Evolutionary conservation across 2,329 filamentous ascomycete genomes (phyloP).

Genomic region (Ceratocystis diversiconidia): DNA sequence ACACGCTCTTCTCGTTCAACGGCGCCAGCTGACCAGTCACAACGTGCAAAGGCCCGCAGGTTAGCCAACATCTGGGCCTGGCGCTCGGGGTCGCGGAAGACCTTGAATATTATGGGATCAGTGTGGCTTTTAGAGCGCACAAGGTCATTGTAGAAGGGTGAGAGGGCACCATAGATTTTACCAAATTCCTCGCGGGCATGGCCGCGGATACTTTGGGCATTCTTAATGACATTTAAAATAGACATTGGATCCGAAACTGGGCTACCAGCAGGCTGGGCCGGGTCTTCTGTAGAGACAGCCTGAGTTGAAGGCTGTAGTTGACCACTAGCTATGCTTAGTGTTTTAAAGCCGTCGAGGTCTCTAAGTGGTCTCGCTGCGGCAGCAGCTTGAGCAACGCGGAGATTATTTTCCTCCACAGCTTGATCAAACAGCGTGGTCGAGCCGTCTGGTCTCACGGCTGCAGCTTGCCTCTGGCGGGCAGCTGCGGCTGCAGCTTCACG

Average conservation of each 20-base stretch:
- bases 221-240: constrained; percentile 54
- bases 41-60: constrained; percentile 60
- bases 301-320: neutral
- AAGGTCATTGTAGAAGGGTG: constrained; percentile 79
- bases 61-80: constrained; percentile 84
- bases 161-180: constrained; percentile 75
- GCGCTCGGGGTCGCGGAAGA: constrained; percentile 74
- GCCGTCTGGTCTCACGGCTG: constrained; percentile 16
- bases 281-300: neutral
- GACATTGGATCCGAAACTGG: constrained; percentile 44
- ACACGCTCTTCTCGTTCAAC: constrained; percentile 56
- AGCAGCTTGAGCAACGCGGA: constrained; percentile 22
- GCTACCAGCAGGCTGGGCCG: constrained; percentile 23
- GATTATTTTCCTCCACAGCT: constrained; percentile 39
- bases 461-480: constrained; percentile 19
- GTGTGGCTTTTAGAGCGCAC: constrained; percentile 56
- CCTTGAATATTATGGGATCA: constrained; percentile 72
- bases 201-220: constrained; percentile 65
- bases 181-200: constrained; percentile 81
- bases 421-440: constrained; percentile 62
- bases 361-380: constrained; percentile 21
- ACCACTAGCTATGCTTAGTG: constrained; percentile 41
- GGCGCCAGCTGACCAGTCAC: constrained; percentile 69
- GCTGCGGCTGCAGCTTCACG: constrained; percentile 38
- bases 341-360: constrained; percentile 60